Evolutionary conservation across 805 yeast species (phyloP).

Genomic region (Saccharomycopsis fermentans): DNA sequence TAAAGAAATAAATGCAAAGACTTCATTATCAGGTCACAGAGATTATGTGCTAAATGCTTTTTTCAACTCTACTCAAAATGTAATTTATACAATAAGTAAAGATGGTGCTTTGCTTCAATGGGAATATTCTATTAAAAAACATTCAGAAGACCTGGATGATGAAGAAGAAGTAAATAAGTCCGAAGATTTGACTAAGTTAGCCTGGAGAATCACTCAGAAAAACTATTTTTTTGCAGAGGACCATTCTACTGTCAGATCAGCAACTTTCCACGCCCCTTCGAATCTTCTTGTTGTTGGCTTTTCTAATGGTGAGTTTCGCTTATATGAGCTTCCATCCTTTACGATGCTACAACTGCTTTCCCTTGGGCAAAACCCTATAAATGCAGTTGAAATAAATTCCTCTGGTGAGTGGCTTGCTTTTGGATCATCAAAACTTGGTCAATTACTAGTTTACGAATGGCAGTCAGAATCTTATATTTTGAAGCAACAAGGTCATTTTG

Average conservation of each 20-base stretch:
- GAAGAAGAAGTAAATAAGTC: constrained; percentile 27
- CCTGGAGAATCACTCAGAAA: constrained; percentile 79
- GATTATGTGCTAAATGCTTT: constrained; percentile 84
- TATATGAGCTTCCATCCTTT: constrained; percentile 80
- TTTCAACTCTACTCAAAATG: constrained; percentile 79
- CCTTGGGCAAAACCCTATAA: constrained; percentile 86
- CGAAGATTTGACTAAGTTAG: constrained; percentile 31
- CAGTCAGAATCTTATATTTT: constrained; percentile 91
- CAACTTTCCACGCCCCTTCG: constrained; percentile 67
- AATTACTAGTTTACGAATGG: constrained; percentile 95
- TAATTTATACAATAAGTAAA: constrained; percentile 80
- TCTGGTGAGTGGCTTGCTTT: constrained; percentile 97
- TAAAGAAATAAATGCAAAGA: constrained; percentile 60
- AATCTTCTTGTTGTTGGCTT: constrained; percentile 83
- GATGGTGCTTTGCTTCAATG: constrained; percentile 93
- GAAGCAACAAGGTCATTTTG: constrained; percentile 96
- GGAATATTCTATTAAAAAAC: constrained; percentile 64
- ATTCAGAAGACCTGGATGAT: constrained; percentile 35
- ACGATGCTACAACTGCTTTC: constrained; percentile 74
- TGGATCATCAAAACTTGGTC: constrained; percentile 88
- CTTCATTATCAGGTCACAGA: constrained; percentile 85
- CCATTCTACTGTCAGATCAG: constrained; percentile 59
- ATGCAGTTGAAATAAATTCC: constrained; percentile 65
- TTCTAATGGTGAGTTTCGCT: constrained; percentile 78
- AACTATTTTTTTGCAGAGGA: constrained; percentile 64